Evolutionary conservation across 257 asterid genomes (phyloP).

Genomic region (Cynanchum wilfordii): DNA sequence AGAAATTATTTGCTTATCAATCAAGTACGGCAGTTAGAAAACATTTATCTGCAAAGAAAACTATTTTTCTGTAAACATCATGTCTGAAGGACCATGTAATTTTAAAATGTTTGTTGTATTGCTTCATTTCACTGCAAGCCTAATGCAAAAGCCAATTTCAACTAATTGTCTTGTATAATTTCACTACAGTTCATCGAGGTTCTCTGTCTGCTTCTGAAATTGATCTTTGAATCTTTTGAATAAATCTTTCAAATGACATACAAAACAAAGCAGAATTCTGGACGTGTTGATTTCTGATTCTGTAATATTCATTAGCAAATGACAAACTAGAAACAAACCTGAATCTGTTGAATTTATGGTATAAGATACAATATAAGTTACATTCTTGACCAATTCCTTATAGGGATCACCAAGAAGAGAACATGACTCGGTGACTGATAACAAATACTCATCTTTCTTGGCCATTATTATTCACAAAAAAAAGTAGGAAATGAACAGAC

Average conservation of each 20-base stretch:
- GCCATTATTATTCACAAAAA: background rate
- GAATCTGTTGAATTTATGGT: background rate
- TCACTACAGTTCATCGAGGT: no score
- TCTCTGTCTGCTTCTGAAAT: background rate
- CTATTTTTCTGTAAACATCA: background rate
- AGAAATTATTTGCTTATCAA: slow-evolving; percentile 74
- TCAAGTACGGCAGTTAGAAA: slow-evolving; percentile 64
- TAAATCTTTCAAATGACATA: background rate
- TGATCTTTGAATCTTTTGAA: background rate
- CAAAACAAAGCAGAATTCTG: background rate
- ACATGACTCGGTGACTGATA: background rate
- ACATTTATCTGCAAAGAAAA: slow-evolving; percentile 30
- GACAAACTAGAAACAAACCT: background rate
- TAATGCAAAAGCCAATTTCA: background rate
- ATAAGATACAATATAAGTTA: background rate
- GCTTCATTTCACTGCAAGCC: background rate
- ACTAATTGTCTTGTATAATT: no score
- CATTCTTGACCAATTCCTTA: background rate
- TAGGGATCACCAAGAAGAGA: background rate
- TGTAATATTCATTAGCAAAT: background rate
- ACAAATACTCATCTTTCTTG: background rate
- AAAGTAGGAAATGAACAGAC: no score
- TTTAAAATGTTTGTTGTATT: background rate
- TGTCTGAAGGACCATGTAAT: background rate
- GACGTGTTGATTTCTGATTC: background rate